Evolutionary conservation across 257 asterid genomes (phyloP), one percentile per base, ranked within the genome.

Genomic region (Plantago ovata): DNA sequence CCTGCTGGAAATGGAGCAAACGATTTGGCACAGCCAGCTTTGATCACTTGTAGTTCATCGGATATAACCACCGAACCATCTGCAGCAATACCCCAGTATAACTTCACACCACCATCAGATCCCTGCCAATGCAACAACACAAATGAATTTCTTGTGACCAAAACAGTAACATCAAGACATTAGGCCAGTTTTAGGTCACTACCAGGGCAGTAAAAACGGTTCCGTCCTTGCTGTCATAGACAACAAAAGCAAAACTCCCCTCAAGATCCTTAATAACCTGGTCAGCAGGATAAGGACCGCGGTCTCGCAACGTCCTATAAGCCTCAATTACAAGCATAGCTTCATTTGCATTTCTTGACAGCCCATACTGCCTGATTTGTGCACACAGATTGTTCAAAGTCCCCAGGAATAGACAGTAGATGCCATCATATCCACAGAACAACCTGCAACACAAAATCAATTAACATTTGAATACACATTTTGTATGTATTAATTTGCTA

Each of bases 231-330:
- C 75, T 45, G 61, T 93, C 98, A 21, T 67, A 93, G 47, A 93
- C 86, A 62, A 89, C 23, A 42, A 93, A 89, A 2, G 96, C 86
- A 41, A 82, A 93, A 60, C 84, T 93, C 69, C 98, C 98, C 20
- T 74, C 79, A 53, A 93, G 79, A 69, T 79, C 98, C 32, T 81
- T 89, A 72, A 93, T 95, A 46, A 93, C 97, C 69, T 93, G 98
- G 69, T 82, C 90, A 10, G 95, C 82, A 18, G 98, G 98, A 58
- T 89, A 89, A 62, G 98, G 98, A 57, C 98, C 98, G 74, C 98
- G 69, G 58, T 93, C 98, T 75, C 97, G 84, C 84, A 93, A 74
- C 18, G 89, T 84, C 66, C 98, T 63, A 77, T 84, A 93, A 47
- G 98, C 98, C 70, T 93, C 98, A 9, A 93, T 89, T 4, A 89